Evolutionary conservation across 331 rosid species (phyloP).

Genomic region (Quercus tomentella): DNA sequence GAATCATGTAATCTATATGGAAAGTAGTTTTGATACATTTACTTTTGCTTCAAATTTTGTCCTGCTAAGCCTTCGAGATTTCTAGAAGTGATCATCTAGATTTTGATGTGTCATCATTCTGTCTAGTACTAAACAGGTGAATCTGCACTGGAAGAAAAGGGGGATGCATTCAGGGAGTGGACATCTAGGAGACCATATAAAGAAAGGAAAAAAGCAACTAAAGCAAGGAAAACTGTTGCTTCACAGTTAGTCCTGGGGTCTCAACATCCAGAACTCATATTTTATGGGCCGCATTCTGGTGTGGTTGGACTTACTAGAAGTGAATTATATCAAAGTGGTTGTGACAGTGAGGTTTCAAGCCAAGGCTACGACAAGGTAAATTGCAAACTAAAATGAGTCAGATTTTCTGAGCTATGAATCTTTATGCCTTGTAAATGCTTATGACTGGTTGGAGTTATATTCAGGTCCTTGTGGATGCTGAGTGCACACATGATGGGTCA

Average conservation of each 20-base stretch:
- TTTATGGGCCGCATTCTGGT: constrained; percentile 71
- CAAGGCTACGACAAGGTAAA: constrained; percentile 78
- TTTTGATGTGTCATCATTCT: constrained; percentile 44
- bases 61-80: not conserved
- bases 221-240: constrained; percentile 30
- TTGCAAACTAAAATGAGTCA: not conserved
- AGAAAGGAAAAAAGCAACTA: constrained; percentile 61
- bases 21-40: not conserved
- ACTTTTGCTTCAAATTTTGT: constrained; percentile 8
- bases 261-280: constrained; percentile 73
- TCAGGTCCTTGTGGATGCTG: constrained; percentile 96
- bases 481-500: constrained; percentile 98
- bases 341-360: constrained; percentile 38
- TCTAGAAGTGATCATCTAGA: not conserved
- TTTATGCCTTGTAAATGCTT: constrained; percentile 6
- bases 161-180: constrained; percentile 72
- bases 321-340: constrained; percentile 41
- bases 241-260: constrained; percentile 26
- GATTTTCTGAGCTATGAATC: constrained; percentile 3
- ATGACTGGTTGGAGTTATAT: constrained; percentile 18
- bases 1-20: constrained; percentile 46
- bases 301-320: constrained; percentile 64
- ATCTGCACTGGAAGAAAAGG: constrained; percentile 37
- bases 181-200: constrained; percentile 80
- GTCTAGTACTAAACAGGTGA: constrained; percentile 62